These are phyloP conservation scores for Gonium pectorale DNA, from an alignment of 139 green algal species.

Conservation along the genomic window DNA sequence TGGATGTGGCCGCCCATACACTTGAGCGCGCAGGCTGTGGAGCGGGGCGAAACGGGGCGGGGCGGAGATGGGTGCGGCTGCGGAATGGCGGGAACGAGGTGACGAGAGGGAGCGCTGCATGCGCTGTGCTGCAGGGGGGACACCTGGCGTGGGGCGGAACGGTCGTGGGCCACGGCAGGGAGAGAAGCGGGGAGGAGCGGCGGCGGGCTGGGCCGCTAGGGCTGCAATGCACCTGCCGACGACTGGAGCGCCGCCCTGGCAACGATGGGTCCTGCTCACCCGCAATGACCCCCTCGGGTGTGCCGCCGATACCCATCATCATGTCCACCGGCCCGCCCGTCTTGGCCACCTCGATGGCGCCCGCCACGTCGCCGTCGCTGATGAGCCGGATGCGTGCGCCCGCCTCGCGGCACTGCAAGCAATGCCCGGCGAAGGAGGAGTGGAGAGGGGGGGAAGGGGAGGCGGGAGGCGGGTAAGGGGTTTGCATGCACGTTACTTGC, in stretches of 20 bases:
- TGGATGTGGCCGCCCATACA: slow-evolving; percentile 84
- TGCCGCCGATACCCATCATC: slow-evolving; percentile 80
- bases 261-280: no score
- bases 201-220: no score
- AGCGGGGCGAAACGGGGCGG: not conserved
- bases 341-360: slow-evolving; percentile 82
- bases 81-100: not conserved
- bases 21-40: slow-evolving; percentile 66
- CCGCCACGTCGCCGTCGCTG: slow-evolving; percentile 77
- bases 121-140: no score
- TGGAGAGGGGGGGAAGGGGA: not conserved
- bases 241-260: no score
- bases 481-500: no score
- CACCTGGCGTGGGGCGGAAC: no score
- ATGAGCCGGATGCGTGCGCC: slow-evolving; percentile 85
- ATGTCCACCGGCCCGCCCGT: slow-evolving; percentile 74
- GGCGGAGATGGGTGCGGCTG: not conserved
- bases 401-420: slow-evolving; percentile 72
- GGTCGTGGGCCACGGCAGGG: no score
- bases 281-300: slow-evolving; percentile 85
- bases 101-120: no score
- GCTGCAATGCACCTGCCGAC: no score
- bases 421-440: not conserved
- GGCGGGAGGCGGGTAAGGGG: not conserved
- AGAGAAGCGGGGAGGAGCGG: no score